Evolutionary conservation across 768 basidiomycete species (phyloP), one percentile per base, ranked within the genome.

Genomic region (Tylopilus plumbeoviolaceoides): DNA sequence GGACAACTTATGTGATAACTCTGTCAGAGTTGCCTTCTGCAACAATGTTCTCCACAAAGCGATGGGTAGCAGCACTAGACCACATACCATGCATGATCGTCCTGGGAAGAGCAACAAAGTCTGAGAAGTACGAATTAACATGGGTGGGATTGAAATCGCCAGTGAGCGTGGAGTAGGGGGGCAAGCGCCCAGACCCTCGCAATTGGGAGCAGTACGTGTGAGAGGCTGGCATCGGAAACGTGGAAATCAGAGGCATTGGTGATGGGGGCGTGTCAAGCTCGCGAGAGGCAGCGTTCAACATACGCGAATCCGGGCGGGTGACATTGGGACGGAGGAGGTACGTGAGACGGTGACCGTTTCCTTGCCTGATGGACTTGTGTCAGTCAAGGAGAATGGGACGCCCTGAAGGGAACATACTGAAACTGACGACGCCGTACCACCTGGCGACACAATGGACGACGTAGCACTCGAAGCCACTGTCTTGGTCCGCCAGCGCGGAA

Each of bases 1-100:
- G 33, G 33, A 47, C 50, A 50, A 82, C 89, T 70, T 70, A 92
- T 84, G 87, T 80, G 53, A n/a, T n/a, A n/a, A n/a, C n/a, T n/a
- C n/a, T n/a, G n/a, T n/a, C n/a, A n/a, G n/a, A n/a, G n/a, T n/a
- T n/a, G n/a, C n/a, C n/a, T n/a, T n/a, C n/a, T n/a, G n/a, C n/a
- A n/a, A n/a, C n/a, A n/a, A n/a, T n/a, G 51, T 83, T 95, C 73
- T 99, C 97, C 53, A 98, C 83, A 63, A 85, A 94, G 44, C 87
- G 84, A 56, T 95, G 82, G 10, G 94, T 95, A 9, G 95, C 94
- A 45, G 97, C 95, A 60, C 90, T 93, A 2, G 92, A 86, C 91
- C 93, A 98, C 75, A 98, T 83, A 48, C 97, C 97, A 64, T 98
- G 97, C 4, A 95, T 98, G 65, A 99, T 98, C 10, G 97, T 99